phyloP scores from a whole-genome alignment of 2,329 filamentous ascomycete genomes.

The Microdochium bolleyi region DNA sequence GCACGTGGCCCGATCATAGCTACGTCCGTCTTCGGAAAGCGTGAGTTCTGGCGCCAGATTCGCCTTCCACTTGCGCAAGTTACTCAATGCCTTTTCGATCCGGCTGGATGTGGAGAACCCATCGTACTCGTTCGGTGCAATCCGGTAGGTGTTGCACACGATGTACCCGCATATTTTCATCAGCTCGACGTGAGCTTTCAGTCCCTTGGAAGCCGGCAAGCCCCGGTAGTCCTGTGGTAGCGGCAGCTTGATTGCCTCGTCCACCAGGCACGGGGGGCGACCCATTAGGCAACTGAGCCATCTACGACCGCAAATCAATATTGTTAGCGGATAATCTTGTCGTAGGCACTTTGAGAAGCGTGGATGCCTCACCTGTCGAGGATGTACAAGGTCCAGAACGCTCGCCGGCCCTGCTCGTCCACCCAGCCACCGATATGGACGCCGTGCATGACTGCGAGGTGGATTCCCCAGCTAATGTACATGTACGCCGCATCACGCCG shows the following conservation, averaged over 20 bases:
- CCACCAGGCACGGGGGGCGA: conserved; percentile 34
- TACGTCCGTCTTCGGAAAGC: conserved; percentile 23
- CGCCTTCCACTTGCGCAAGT: conserved; percentile 32
- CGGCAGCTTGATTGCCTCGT: conserved; percentile 36
- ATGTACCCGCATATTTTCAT: conserved; percentile 39
- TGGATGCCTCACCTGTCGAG: conserved; percentile 31
- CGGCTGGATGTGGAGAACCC: conserved; percentile 17
- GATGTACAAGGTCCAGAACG: conserved; percentile 46
- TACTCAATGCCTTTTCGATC: conserved; percentile 28
- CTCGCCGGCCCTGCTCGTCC: conserved; percentile 34
- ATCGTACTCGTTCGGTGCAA: conserved; percentile 21
- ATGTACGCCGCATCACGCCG: conserved; percentile 39
- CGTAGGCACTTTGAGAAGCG: background rate
- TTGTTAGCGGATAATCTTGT: background rate
- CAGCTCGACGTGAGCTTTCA: conserved; percentile 37
- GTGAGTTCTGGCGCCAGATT: conserved; percentile 28
- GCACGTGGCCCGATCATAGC: conserved; percentile 32
- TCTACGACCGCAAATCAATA: conserved; percentile 5
- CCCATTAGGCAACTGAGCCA: conserved; percentile 40
- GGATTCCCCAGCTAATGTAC: conserved; percentile 37
- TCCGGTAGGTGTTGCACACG: conserved; percentile 35
- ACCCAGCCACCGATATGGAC: conserved; percentile 31
- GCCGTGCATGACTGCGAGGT: conserved; percentile 39
- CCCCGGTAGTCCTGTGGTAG: conserved; percentile 29
- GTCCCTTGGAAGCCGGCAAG: conserved; percentile 33